phyloP scores from a whole-genome alignment of 2,329 filamentous ascomycete species.

The Hypomyces rosellus region DNA sequence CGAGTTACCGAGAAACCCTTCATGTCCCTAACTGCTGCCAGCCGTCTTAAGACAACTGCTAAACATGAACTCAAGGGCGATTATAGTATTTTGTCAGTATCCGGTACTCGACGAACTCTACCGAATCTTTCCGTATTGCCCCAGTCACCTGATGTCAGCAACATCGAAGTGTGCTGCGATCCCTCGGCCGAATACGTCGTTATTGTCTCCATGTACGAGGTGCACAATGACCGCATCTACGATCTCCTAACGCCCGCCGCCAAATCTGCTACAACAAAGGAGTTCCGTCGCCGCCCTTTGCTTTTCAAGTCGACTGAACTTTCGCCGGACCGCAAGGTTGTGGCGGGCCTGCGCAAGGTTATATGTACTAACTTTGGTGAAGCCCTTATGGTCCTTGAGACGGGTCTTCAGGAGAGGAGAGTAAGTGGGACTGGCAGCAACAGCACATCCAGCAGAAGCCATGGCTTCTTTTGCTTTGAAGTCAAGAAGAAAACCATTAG shows the following conservation, averaged over 20 bases:
- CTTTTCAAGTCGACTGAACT: conserved; percentile 89
- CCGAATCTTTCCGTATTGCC: conserved; percentile 53
- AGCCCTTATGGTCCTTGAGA: conserved; percentile 83
- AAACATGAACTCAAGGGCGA: conserved; percentile 46
- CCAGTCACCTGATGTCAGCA: conserved; percentile 66
- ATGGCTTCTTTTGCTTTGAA: conserved; percentile 94
- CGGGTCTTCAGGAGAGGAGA: conserved; percentile 76
- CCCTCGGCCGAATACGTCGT: conserved; percentile 75
- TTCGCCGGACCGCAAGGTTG: conserved; percentile 87
- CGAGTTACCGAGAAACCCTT: conserved; percentile 24
- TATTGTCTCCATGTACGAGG: conserved; percentile 95
- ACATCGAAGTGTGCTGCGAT: conserved; percentile 54
- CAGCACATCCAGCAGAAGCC: conserved; percentile 83
- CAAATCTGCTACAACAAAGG: conserved; percentile 57
- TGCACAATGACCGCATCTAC: conserved; percentile 97
- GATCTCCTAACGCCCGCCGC: conserved; percentile 70
- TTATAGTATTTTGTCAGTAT: conserved; percentile 29
- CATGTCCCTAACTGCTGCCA: conserved; percentile 42
- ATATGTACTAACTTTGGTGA: conserved; percentile 78
- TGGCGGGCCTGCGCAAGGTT: conserved; percentile 85
- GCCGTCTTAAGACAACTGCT: conserved; percentile 40
- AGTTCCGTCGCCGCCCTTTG: conserved; percentile 68
- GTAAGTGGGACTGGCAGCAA: conserved; percentile 91
- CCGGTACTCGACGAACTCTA: conserved; percentile 55
- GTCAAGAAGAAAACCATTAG: conserved; percentile 68